Percentiles rank a stretch among this genome's conserved stretches.
Evolutionary conservation across 352 stramenopile species (phyloP).

Genomic region (Phytophthora lateralis): DNA sequence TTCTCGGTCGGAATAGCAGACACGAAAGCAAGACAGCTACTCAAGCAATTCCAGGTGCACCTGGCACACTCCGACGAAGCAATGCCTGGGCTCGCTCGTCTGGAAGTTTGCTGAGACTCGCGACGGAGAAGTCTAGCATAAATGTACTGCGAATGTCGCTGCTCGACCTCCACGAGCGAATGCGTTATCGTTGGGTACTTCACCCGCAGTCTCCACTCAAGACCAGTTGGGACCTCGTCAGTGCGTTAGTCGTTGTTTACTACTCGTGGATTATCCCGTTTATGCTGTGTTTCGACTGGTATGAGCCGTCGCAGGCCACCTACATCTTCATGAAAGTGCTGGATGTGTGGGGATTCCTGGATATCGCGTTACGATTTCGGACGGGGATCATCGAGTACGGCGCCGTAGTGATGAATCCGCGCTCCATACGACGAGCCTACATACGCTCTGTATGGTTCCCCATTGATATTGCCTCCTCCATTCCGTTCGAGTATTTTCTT

Average conservation of each 20-base stretch:
- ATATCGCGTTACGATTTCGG: constrained; percentile 61
- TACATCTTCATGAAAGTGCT: constrained; percentile 52
- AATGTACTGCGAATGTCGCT: constrained; percentile 76
- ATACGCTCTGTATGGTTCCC: constrained; percentile 65
- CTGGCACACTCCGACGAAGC: constrained; percentile 7
- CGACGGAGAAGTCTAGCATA: constrained; percentile 31
- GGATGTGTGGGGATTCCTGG: constrained; percentile 53
- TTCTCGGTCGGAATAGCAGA: constrained; percentile 7
- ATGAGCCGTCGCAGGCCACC: constrained; percentile 30
- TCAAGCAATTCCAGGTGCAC: constrained; percentile 1
- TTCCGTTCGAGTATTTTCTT: constrained; percentile 66
- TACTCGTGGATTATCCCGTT: constrained; percentile 80
- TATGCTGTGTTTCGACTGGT: constrained; percentile 78
- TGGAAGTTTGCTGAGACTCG: constrained; percentile 15
- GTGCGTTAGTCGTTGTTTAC: constrained; percentile 59
- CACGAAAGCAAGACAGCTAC: constrained; percentile 8
- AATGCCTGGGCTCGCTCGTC: constrained; percentile 27
- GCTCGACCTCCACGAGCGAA: constrained; percentile 58
- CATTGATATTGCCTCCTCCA: constrained; percentile 59
- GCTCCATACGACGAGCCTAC: constrained; percentile 50
- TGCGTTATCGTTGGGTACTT: constrained; percentile 54
- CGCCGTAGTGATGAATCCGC: constrained; percentile 60
- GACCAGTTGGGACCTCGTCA: constrained; percentile 62
- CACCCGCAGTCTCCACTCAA: constrained; percentile 61
- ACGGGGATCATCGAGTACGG: constrained; percentile 67